Evolutionary conservation across 768 basidiomycete species (phyloP).

Genomic region (Pholiota molesta): DNA sequence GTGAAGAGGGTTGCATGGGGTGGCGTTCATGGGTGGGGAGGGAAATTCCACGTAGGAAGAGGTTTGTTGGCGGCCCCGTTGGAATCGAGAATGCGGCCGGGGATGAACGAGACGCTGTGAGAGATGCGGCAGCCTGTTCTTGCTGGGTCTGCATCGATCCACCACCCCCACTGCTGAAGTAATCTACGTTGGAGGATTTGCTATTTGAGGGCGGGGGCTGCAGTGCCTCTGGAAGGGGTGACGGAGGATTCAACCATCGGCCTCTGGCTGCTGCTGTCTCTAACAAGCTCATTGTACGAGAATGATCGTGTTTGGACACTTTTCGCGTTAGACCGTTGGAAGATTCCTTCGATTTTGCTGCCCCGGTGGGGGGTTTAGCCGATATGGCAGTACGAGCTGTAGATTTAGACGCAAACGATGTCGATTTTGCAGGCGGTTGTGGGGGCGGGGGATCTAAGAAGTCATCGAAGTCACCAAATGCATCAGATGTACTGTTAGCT

Average conservation of each 20-base stretch:
- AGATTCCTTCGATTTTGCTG: constrained; percentile 5
- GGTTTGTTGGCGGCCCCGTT: constrained; percentile 11
- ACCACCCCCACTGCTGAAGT: constrained; percentile 28
- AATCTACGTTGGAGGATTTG: constrained; percentile 23
- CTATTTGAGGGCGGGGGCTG: constrained; percentile 32
- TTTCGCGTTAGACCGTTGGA: constrained; percentile 25
- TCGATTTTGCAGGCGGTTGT: constrained; percentile 23
- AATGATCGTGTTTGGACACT: constrained; percentile 47
- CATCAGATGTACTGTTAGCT: neutral
- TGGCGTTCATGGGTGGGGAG: constrained; percentile 11
- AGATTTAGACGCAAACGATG: neutral
- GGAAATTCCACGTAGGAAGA: constrained; percentile 10
- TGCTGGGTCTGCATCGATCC: constrained; percentile 33
- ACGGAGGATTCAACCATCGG: constrained; percentile 52
- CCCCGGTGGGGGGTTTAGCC: constrained; percentile 15
- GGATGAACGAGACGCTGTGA: constrained; percentile 15
- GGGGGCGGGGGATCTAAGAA: constrained; percentile 36
- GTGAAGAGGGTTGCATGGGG: constrained; percentile 1
- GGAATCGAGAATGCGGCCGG: constrained; percentile 2
- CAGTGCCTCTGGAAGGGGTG: constrained; percentile 45
- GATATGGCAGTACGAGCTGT: constrained; percentile 3
- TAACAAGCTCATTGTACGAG: constrained; percentile 60
- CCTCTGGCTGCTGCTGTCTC: constrained; percentile 56
- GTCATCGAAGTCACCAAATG: constrained; percentile 50
- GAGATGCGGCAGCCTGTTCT: constrained; percentile 29